These are phyloP conservation scores for Coleophoma cylindrospora DNA, from an alignment of 2,329 filamentous ascomycete species.

Conservation along the genomic window DNA sequence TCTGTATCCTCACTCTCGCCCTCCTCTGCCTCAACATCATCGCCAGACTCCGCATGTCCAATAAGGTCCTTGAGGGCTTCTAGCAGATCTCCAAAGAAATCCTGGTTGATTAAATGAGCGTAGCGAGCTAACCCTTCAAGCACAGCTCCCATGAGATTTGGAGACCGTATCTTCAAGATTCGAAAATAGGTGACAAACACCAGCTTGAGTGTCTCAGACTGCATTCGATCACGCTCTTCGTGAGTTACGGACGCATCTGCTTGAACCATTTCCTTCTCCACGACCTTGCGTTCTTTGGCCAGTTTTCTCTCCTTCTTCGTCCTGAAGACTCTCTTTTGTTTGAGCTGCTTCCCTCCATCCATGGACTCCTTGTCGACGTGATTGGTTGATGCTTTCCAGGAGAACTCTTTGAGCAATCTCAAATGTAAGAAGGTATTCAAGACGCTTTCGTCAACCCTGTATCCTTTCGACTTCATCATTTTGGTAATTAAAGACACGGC, in stretches of 20 bases:
- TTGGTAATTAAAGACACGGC: constrained; percentile 79
- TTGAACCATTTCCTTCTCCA: constrained; percentile 90
- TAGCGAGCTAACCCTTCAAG: constrained; percentile 92
- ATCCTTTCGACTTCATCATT: constrained; percentile 91
- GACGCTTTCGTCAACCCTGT: constrained; percentile 75
- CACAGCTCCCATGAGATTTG: constrained; percentile 92
- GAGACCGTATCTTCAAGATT: constrained; percentile 77
- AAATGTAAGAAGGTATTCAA: constrained; percentile 89
- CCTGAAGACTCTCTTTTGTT: constrained; percentile 76
- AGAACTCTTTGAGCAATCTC: constrained; percentile 82
- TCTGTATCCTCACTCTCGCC: constrained; percentile 43
- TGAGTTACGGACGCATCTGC: constrained; percentile 88
- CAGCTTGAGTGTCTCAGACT: constrained; percentile 91
- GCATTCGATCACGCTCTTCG: constrained; percentile 89
- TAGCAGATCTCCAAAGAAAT: constrained; percentile 95
- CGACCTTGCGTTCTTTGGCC: constrained; percentile 76
- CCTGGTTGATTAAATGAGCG: constrained; percentile 94
- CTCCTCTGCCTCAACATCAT: constrained; percentile 35
- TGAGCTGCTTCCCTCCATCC: constrained; percentile 52
- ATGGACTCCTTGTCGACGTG: constrained; percentile 56
- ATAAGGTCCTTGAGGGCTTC: constrained; percentile 94
- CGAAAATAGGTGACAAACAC: constrained; percentile 96
- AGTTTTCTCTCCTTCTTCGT: constrained; percentile 85
- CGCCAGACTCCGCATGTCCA: constrained; percentile 60
- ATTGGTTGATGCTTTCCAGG: constrained; percentile 76